Percentiles rank a stretch among this genome's conserved stretches.
Evolutionary conservation across 257 asterid species (phyloP).

Genomic region (Ballota nigra): DNA sequence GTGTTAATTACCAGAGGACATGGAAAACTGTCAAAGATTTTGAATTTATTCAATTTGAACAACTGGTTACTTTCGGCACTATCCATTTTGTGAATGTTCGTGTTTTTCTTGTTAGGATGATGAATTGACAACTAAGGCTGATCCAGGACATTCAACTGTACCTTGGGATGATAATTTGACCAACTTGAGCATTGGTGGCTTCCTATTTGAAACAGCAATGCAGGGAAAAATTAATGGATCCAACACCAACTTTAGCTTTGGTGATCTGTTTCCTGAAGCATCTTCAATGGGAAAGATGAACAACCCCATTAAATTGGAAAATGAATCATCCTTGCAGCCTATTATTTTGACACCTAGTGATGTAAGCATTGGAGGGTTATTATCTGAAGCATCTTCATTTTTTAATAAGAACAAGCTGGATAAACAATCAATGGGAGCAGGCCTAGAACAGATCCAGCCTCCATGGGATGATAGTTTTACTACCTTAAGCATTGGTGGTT

Average conservation of each 20-base stretch:
- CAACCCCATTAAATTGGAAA: constrained; percentile 25
- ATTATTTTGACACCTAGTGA: constrained; percentile 42
- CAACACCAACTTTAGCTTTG: constrained; percentile 37
- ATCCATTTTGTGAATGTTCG: constrained; percentile 16
- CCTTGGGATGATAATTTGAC: constrained; percentile 82
- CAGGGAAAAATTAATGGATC: constrained; percentile 47
- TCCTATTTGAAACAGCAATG: constrained; percentile 75
- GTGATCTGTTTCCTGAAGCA: constrained; percentile 49
- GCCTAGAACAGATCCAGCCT: constrained; percentile 29
- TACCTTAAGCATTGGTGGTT: constrained; percentile 79
- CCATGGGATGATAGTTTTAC: constrained; percentile 65
- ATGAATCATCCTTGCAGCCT: constrained; percentile 39
- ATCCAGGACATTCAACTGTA: constrained; percentile 24
- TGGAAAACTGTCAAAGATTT: background rate
- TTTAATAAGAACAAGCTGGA: constrained; percentile 35
- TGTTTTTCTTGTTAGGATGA: constrained; percentile 45
- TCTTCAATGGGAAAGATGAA: constrained; percentile 43
- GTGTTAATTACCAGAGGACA: background rate
- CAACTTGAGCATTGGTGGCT: constrained; percentile 80
- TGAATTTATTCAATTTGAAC: constrained; percentile 11
- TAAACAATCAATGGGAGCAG: constrained; percentile 19
- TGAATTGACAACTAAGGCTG: constrained; percentile 33
- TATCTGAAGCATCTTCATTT: constrained; percentile 54
- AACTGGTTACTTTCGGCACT: background rate
- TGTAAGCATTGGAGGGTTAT: constrained; percentile 51